phyloP scores from a whole-genome alignment of 352 stramenopile species.

The Pythium brachiatum region DNA sequence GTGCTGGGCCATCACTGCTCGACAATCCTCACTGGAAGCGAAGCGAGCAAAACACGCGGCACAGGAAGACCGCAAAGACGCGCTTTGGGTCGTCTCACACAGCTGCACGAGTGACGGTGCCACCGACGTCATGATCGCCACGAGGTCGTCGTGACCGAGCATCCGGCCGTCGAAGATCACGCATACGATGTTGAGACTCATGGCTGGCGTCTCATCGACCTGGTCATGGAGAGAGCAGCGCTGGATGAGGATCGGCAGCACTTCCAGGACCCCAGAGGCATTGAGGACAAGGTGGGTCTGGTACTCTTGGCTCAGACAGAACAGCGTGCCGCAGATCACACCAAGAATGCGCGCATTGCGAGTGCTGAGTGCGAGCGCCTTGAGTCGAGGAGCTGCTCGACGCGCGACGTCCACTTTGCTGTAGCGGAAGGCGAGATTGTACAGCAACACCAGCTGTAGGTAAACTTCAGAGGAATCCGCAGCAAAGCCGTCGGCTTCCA shows the following conservation, averaged over 20 bases:
- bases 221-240: constrained; percentile 31
- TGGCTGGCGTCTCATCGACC: constrained; percentile 26
- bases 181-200: constrained; percentile 67
- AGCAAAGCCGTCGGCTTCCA: constrained; percentile 37
- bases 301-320: constrained; percentile 69
- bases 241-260: constrained; percentile 40
- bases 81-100: constrained; percentile 26
- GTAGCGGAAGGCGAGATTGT: constrained; percentile 76
- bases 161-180: constrained; percentile 59
- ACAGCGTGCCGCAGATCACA: constrained; percentile 49
- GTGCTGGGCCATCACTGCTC: constrained; percentile 43
- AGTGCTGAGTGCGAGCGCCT: constrained; percentile 24
- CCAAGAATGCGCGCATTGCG: constrained; percentile 27
- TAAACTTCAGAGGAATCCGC: constrained; percentile 42
- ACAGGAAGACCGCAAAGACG: constrained; percentile 38
- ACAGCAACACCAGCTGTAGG: constrained; percentile 67
- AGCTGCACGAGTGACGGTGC: constrained; percentile 47
- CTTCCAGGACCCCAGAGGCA: constrained; percentile 24
- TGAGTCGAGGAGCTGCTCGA: constrained; percentile 34
- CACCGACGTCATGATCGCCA: constrained; percentile 38
- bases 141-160: constrained; percentile 35
- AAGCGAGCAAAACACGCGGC: constrained; percentile 71
- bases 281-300: constrained; percentile 47
- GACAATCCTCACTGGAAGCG: constrained; percentile 52
- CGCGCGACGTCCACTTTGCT: constrained; percentile 48